Evolutionary conservation across 495 filamentous ascomycete species (phyloP).

Genomic region (Ramalina intermedia): DNA sequence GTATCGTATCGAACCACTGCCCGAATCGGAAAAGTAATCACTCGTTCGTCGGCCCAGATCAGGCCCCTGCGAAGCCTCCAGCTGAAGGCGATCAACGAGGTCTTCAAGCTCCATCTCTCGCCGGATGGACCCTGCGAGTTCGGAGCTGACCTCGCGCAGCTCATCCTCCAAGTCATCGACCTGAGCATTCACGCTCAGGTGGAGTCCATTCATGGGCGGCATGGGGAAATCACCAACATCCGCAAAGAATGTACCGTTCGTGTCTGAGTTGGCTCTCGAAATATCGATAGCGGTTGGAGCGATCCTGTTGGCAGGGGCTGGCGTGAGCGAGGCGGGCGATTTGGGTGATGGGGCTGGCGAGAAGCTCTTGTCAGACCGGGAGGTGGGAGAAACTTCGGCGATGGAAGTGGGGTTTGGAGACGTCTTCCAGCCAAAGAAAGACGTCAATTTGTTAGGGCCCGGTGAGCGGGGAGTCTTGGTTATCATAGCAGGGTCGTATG

Average conservation of each 20-base stretch:
- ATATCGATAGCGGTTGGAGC: slow-evolving; percentile 35
- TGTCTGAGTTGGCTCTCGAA: slow-evolving; percentile 23
- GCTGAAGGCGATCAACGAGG: slow-evolving; percentile 71
- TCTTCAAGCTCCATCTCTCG: slow-evolving; percentile 97
- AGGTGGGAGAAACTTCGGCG: slow-evolving; percentile 46
- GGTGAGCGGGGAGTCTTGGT: slow-evolving; percentile 43
- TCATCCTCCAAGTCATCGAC: slow-evolving; percentile 76
- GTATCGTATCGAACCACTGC: slow-evolving; percentile 71
- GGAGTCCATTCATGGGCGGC: slow-evolving; percentile 13
- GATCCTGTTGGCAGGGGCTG: slow-evolving; percentile 14
- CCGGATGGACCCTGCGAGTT: slow-evolving; percentile 80
- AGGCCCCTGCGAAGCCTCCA: slow-evolving; percentile 49
- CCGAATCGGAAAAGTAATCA: slow-evolving; percentile 96
- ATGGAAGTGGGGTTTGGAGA: slow-evolving; percentile 41
- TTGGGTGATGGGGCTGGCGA: slow-evolving; percentile 46
- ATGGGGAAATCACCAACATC: slow-evolving; percentile 25
- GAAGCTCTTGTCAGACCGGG: slow-evolving; percentile 45
- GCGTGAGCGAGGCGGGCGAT: slow-evolving; percentile 25
- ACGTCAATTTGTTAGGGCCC: slow-evolving; percentile 42
- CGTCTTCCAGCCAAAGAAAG: slow-evolving; percentile 55
- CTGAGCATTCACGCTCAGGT: slow-evolving; percentile 26
- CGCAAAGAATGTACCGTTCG: slow-evolving; percentile 13
- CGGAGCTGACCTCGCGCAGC: slow-evolving; percentile 78
- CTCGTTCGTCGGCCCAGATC: slow-evolving; percentile 60
- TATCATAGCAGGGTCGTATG: slow-evolving; percentile 19